Evolutionary conservation across 768 basidiomycete species (phyloP).

Genomic region (Agaricus blazei): DNA sequence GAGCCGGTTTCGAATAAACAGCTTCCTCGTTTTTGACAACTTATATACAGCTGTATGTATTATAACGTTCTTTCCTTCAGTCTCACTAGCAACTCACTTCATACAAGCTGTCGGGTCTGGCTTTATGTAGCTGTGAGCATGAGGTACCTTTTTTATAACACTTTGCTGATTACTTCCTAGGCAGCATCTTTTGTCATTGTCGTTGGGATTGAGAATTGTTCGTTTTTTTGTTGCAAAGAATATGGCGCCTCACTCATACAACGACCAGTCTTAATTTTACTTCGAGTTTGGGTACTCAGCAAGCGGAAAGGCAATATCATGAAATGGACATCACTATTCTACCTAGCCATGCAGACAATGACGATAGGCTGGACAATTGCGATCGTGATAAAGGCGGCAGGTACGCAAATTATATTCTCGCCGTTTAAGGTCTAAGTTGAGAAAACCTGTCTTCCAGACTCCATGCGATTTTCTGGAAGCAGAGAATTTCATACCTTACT

Average conservation of each 20-base stretch:
- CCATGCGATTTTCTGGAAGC: neutral
- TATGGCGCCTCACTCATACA: neutral
- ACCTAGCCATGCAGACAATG: constrained; percentile 3
- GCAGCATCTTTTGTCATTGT: neutral
- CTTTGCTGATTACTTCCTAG: neutral
- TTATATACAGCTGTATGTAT: constrained; percentile 1
- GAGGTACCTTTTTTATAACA: neutral
- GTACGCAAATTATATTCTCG: neutral
- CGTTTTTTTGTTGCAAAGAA: neutral
- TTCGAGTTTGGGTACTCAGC: constrained; percentile 1
- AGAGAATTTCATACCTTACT: neutral
- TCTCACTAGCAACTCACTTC: neutral
- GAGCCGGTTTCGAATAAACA: neutral
- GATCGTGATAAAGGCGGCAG: neutral
- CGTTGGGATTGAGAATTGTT: constrained; percentile 3
- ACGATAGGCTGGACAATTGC: constrained; percentile 1
- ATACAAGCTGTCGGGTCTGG: neutral
- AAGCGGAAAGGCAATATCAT: neutral
- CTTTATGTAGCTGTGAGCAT: constrained; percentile 1
- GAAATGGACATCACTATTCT: constrained; percentile 3
- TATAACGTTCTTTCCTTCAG: neutral
- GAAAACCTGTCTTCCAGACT: neutral
- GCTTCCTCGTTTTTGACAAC: neutral
- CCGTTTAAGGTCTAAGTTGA: neutral
- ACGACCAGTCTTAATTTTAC: constrained; percentile 1